Conservation (phyloP, 345 rosid species). For the Euclidium syriacum region DNA sequence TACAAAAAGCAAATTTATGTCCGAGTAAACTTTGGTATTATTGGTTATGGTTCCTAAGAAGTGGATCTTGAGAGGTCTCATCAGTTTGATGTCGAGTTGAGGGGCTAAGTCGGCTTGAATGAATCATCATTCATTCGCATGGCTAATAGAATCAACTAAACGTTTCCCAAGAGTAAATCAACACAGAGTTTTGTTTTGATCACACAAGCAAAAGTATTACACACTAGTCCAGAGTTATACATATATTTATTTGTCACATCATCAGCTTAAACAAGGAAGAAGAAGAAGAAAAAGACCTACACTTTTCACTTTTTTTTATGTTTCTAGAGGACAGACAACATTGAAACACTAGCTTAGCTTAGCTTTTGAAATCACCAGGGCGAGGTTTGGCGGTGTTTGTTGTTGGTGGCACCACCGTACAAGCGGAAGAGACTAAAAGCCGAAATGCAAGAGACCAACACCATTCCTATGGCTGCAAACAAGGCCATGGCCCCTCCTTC, state of each 20-base stretch:
- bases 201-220: too few species aligned
- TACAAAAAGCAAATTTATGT: too few species aligned
- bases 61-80: too few species aligned
- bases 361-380: background rate
- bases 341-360: background rate
- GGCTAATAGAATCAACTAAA: too few species aligned
- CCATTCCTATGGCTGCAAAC: conserved; percentile 51
- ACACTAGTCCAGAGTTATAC: background rate
- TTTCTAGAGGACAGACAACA: background rate
- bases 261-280: background rate
- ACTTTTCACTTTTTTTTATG: background rate
- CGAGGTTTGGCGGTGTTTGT: conserved; percentile 19
- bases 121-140: too few species aligned
- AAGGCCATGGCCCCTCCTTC: conserved; percentile 54
- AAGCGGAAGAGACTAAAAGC: conserved; percentile 82
- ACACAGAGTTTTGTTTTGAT: background rate
- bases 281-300: background rate
- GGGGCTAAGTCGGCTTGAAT: too few species aligned
- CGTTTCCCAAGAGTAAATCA: too few species aligned
- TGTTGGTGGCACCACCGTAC: conserved; percentile 45
- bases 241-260: background rate
- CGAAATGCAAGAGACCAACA: conserved; percentile 55
- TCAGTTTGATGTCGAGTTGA: too few species aligned
- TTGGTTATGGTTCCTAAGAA: too few species aligned
- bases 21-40: too few species aligned